phyloP scores from a whole-genome alignment of 1,139 yeast genomes.

The Blastobotrys ciferrii region DNA sequence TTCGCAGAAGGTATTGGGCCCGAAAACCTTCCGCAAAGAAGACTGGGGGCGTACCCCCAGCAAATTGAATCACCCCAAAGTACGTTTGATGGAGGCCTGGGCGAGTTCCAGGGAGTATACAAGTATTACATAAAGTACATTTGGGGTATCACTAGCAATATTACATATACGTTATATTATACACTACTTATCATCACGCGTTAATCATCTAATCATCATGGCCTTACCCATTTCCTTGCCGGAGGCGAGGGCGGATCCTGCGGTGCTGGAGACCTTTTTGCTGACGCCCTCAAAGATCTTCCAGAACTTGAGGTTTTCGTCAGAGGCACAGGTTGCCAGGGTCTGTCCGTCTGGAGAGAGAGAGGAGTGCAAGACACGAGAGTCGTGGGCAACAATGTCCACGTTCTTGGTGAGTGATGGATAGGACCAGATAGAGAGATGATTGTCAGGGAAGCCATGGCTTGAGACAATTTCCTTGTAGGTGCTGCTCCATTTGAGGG shows the following conservation, averaged over 20 bases:
- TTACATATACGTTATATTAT: background rate
- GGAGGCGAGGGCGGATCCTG: constrained; percentile 29
- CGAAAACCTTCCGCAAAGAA: too few relatives aligned
- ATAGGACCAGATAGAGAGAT: constrained; percentile 78
- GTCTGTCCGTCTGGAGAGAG: constrained; percentile 89
- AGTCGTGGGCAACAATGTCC: constrained; percentile 87
- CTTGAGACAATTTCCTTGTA: constrained; percentile 88
- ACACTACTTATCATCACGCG: background rate
- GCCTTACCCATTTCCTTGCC: constrained; percentile 42
- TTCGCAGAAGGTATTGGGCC: too few relatives aligned
- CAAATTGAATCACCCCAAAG: too few relatives aligned
- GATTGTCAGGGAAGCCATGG: constrained; percentile 90
- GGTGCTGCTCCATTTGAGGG: constrained; percentile 83
- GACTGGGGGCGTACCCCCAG: too few relatives aligned
- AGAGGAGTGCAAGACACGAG: constrained; percentile 79
- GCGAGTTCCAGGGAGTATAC: too few relatives aligned
- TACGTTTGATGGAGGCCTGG: too few relatives aligned
- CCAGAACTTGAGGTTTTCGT: constrained; percentile 96
- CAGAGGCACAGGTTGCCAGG: constrained; percentile 93
- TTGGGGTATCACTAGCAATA: constrained; percentile 5
- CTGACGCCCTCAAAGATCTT: constrained; percentile 69
- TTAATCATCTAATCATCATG: constrained; percentile 47
- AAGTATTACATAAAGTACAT: constrained; percentile 1
- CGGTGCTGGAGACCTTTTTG: constrained; percentile 31
- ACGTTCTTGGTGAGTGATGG: constrained; percentile 88